These are phyloP conservation scores for Podaxis rugospora DNA, from an alignment of 768 basidiomycete species.

Conservation along the genomic window DNA sequence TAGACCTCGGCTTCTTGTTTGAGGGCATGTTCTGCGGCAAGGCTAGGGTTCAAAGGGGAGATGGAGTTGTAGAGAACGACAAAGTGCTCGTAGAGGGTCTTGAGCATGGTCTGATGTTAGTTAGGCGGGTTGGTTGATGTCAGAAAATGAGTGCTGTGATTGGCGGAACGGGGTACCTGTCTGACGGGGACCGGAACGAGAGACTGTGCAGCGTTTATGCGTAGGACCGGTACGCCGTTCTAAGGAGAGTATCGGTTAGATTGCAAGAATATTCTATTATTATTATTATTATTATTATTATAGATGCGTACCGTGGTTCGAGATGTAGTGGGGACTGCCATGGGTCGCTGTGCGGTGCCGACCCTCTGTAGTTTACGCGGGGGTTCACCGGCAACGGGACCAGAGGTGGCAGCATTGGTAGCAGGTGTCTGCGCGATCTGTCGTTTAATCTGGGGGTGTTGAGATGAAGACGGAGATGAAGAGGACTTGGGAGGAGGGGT, in stretches of 20 bases:
- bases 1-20: slow-evolving; percentile 82
- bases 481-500: slow-evolving; percentile 13
- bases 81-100: slow-evolving; percentile 71
- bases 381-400: slow-evolving; percentile 36
- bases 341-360: slow-evolving; percentile 36
- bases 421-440: slow-evolving; percentile 45
- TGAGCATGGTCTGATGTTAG: slow-evolving; percentile 54
- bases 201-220: slow-evolving; percentile 65
- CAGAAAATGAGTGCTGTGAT: neutral
- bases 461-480: slow-evolving; percentile 22
- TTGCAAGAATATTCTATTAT: neutral
- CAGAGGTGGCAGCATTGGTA: slow-evolving; percentile 23
- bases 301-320: slow-evolving; percentile 27
- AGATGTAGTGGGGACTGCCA: slow-evolving; percentile 37
- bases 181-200: slow-evolving; percentile 68
- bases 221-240: slow-evolving; percentile 62
- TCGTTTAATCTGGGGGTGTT: slow-evolving; percentile 22
- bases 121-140: neutral
- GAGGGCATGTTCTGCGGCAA: slow-evolving; percentile 77
- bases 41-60: slow-evolving; percentile 44
- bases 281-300: neutral
- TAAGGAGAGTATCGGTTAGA: slow-evolving; percentile 19
- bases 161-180: slow-evolving; percentile 41
- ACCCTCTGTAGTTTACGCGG: slow-evolving; percentile 64
- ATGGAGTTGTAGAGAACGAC: slow-evolving; percentile 58